Conservation (phyloP, 2,329 filamentous ascomycete species). For the Pyrenophora tritici-repentis region DNA sequence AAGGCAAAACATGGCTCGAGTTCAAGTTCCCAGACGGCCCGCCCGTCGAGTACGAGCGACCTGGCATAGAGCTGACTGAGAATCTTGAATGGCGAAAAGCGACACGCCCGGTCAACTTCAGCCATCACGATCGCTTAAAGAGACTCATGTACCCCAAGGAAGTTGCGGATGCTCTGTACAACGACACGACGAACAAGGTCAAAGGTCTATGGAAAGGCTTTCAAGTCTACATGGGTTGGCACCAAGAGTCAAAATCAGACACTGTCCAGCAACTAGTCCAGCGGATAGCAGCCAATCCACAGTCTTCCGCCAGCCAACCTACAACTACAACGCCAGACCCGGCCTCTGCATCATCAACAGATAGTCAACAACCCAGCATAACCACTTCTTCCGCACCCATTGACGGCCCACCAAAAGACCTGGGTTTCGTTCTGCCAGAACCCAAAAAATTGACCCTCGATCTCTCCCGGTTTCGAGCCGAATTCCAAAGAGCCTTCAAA, state of each 20-base stretch:
- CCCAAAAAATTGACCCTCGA: slow-evolving; percentile 34
- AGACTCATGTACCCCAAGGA: slow-evolving; percentile 29
- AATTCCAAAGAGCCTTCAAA: slow-evolving; percentile 29
- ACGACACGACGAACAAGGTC: slow-evolving; percentile 28
- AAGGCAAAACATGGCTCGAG: slow-evolving; percentile 55
- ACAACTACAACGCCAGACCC: slow-evolving; percentile 12
- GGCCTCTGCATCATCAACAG: slow-evolving; percentile 16
- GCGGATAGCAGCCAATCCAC: slow-evolving; percentile 7
- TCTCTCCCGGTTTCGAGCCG: slow-evolving; percentile 32
- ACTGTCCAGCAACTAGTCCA: slow-evolving; percentile 22
- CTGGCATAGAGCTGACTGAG: slow-evolving; percentile 50
- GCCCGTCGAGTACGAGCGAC: slow-evolving; percentile 55
- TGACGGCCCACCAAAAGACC: slow-evolving; percentile 22
- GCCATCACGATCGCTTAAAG: slow-evolving; percentile 46
- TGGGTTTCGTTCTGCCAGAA: slow-evolving; percentile 32
- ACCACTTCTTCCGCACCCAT: slow-evolving; percentile 13
- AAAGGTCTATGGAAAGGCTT: slow-evolving; percentile 29
- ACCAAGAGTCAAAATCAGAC: slow-evolving; percentile 18
- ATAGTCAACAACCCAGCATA: slow-evolving; percentile 19
- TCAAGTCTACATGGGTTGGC: slow-evolving; percentile 33
- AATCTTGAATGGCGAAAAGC: slow-evolving; percentile 43
- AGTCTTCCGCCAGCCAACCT: slow-evolving; percentile 4
- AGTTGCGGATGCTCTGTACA: slow-evolving; percentile 29
- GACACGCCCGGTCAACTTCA: slow-evolving; percentile 33
- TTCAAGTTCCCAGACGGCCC: slow-evolving; percentile 55